phyloP scores from a whole-genome alignment of 2,329 filamentous ascomycete genomes.

The Periglandula ipomoeae region DNA sequence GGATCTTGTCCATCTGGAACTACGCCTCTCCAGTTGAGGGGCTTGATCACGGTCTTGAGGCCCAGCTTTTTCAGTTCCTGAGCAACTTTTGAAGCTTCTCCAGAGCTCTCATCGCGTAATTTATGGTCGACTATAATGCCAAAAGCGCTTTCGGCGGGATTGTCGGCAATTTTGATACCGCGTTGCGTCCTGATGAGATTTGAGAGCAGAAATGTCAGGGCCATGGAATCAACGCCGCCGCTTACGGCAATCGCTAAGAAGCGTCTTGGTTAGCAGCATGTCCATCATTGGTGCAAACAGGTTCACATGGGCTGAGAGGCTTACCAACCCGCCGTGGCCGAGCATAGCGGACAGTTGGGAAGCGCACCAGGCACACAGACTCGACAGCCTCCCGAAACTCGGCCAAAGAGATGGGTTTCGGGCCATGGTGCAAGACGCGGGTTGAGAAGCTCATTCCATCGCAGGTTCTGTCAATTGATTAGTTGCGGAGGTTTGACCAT shows the following conservation, averaged over 20 bases:
- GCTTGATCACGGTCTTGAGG: slow-evolving; percentile 17
- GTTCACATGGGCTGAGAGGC: slow-evolving; percentile 10
- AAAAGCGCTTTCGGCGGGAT: slow-evolving; percentile 30
- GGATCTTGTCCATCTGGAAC: slow-evolving; percentile 22
- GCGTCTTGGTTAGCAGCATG: slow-evolving; percentile 1
- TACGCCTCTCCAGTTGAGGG: slow-evolving; percentile 38
- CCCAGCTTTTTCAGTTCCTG: slow-evolving; percentile 29
- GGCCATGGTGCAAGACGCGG: slow-evolving; percentile 26
- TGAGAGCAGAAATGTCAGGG: slow-evolving; percentile 67
- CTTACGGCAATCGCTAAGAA: slow-evolving; percentile 67
- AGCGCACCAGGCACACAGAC: slow-evolving; percentile 40
- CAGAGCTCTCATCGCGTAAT: slow-evolving; percentile 40
- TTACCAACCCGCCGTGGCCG: slow-evolving; percentile 33
- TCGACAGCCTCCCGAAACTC: slow-evolving; percentile 40
- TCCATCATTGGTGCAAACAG: not conserved
- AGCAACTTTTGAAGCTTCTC: slow-evolving; percentile 42
- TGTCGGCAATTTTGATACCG: slow-evolving; percentile 33
- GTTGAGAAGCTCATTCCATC: slow-evolving; percentile 27
- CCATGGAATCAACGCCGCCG: slow-evolving; percentile 97
- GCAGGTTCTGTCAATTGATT: not conserved
- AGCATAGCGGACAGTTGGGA: slow-evolving; percentile 28
- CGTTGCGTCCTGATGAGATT: slow-evolving; percentile 27
- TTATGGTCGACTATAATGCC: slow-evolving; percentile 50
- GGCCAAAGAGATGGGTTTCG: slow-evolving; percentile 26
- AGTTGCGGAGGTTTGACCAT: not conserved